Conservation (phyloP, 2,329 filamentous ascomycete genomes). For the Xylaria polymorpha region DNA sequence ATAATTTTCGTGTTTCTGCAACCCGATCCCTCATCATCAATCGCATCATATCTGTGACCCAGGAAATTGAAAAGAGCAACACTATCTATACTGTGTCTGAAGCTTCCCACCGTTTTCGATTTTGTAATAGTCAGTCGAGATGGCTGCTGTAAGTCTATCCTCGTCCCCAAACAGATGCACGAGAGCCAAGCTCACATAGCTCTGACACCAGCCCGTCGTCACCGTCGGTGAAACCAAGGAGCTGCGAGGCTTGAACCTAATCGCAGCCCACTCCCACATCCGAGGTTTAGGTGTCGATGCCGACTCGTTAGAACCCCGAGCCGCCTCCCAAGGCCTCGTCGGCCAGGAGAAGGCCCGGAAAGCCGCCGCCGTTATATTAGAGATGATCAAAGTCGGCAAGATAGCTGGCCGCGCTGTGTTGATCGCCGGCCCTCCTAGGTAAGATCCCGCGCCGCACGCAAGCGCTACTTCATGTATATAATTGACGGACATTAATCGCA, state of each 20-base stretch:
- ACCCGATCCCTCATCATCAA: slow-evolving; percentile 22
- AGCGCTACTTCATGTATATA: background rate
- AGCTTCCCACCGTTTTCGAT: background rate
- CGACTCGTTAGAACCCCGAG: slow-evolving; percentile 87
- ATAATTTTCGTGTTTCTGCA: slow-evolving; percentile 38
- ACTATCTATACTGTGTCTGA: background rate
- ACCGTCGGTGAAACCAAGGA: slow-evolving; percentile 96
- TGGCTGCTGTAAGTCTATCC: slow-evolving; percentile 63
- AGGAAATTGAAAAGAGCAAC: slow-evolving; percentile 1
- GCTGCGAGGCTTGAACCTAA: slow-evolving; percentile 94
- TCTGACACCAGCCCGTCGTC: slow-evolving; percentile 63
- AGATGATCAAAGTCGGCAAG: slow-evolving; percentile 99
- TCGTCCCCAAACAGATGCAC: background rate
- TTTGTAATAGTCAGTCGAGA: slow-evolving; percentile 49
- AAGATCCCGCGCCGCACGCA: slow-evolving; percentile 40
- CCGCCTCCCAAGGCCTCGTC: slow-evolving; percentile 89
- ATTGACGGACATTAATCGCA: slow-evolving; percentile 34
- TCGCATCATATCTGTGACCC: slow-evolving; percentile 10
- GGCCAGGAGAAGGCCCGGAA: slow-evolving; percentile 97
- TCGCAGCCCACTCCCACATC: slow-evolving; percentile 98
- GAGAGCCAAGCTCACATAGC: slow-evolving; percentile 38
- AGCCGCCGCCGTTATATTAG: slow-evolving; percentile 92
- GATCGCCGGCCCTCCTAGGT: slow-evolving; percentile 92
- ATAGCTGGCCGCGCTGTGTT: slow-evolving; percentile 95
- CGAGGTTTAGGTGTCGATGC: slow-evolving; percentile 93